Percentiles rank a stretch among this genome's conserved stretches.
Conservation (phyloP, 1,139 yeast genomes). For the Sugiyamaella pinicola region DNA sequence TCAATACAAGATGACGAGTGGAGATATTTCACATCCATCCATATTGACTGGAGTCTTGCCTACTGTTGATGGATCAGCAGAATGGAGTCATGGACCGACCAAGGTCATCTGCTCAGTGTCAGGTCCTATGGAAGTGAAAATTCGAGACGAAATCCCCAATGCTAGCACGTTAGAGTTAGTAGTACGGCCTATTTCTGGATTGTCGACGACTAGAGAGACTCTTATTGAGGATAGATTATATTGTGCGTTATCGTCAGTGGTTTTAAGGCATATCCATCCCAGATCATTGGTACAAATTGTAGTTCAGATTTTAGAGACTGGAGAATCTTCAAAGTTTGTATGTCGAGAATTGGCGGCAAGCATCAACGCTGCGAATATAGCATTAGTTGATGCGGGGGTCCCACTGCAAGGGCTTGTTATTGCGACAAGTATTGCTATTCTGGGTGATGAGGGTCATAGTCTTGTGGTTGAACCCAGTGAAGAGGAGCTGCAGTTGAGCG, state of each 20-base stretch:
- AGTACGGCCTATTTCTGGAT: constrained; percentile 76
- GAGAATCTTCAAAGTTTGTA: constrained; percentile 42
- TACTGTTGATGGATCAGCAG: constrained; percentile 82
- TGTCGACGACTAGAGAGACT: constrained; percentile 76
- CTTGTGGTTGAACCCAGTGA: constrained; percentile 51
- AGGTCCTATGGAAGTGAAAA: constrained; percentile 88
- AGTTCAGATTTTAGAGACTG: constrained; percentile 73
- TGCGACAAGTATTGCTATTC: constrained; percentile 53
- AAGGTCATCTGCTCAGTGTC: constrained; percentile 74
- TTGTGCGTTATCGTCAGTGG: constrained; percentile 59
- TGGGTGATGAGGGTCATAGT: constrained; percentile 32
- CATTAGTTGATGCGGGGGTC: constrained; percentile 78
- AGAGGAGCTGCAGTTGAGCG: constrained; percentile 43
- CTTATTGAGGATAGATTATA: constrained; percentile 71
- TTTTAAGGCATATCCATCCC: constrained; percentile 73
- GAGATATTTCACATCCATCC: not conserved
- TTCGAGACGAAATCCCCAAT: constrained; percentile 83
- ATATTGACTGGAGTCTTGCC: constrained; percentile 42
- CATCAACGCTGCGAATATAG: constrained; percentile 70
- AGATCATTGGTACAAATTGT: constrained; percentile 83
- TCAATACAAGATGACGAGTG: not conserved
- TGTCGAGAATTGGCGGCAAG: constrained; percentile 65
- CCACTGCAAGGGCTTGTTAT: constrained; percentile 65
- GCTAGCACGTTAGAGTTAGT: constrained; percentile 77
- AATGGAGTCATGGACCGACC: constrained; percentile 53